Evolutionary conservation across 495 filamentous ascomycete species (phyloP).

Genomic region (Hypoxylon crocopeplum): DNA sequence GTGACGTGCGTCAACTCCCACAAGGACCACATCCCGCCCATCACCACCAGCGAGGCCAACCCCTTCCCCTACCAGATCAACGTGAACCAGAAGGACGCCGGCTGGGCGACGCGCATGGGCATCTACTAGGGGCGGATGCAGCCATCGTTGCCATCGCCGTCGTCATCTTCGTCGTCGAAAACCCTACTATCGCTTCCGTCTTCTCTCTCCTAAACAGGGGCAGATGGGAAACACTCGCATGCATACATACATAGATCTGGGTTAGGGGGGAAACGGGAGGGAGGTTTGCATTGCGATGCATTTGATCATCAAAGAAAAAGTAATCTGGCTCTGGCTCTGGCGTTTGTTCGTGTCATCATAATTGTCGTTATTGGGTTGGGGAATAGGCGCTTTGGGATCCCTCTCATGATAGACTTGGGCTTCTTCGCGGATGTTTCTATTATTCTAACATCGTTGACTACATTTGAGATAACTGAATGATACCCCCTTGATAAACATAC

Average conservation of each 20-base stretch:
- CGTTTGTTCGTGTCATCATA: slow-evolving; percentile 4
- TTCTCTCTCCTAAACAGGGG: not conserved
- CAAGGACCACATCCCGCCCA: slow-evolving; percentile 97
- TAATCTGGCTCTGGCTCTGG: not conserved
- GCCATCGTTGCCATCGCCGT: not conserved
- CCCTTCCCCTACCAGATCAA: slow-evolving; percentile 95
- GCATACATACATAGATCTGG: not conserved
- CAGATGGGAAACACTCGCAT: too few relatives aligned
- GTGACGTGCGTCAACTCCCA: slow-evolving; percentile 82
- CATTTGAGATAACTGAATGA: slow-evolving; percentile 3
- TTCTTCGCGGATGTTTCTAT: slow-evolving; percentile 15
- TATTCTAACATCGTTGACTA: not conserved
- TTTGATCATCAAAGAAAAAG: slow-evolving; percentile 1
- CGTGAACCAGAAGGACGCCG: slow-evolving; percentile 76
- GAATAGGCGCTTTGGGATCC: slow-evolving; percentile 2
- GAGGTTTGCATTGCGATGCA: slow-evolving; percentile 2
- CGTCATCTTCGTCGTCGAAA: not conserved
- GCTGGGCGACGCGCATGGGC: slow-evolving; percentile 82
- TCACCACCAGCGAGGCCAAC: slow-evolving; percentile 89
- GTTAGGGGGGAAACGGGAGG: not conserved
- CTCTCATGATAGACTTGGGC: slow-evolving; percentile 17
- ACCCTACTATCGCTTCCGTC: not conserved
- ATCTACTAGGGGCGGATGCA: slow-evolving; percentile 62
- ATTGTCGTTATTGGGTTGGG: slow-evolving; percentile 1
- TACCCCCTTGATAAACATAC: not conserved